A percentile compares a stretch with the other conserved stretches of the same genome.
Conservation (phyloP, 345 rosid species). For the Eucalyptus sp. region DNA sequence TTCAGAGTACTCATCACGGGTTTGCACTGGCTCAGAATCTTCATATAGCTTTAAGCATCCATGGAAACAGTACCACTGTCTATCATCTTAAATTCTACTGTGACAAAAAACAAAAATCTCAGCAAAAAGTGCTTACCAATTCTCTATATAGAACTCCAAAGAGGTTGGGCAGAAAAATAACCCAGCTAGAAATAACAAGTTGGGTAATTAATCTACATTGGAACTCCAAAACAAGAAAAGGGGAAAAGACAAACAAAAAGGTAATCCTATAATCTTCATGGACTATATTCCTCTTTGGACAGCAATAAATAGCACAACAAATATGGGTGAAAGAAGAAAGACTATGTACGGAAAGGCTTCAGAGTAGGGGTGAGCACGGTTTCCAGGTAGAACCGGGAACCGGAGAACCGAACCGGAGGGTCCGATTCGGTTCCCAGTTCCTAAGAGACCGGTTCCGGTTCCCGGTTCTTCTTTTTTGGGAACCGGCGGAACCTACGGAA, state of each 20-base stretch:
- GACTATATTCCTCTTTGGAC: conserved; percentile 25
- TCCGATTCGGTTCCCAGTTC: too few species aligned
- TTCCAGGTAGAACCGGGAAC: too few species aligned
- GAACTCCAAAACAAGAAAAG: background rate
- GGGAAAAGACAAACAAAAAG: background rate
- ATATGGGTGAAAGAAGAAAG: conserved; percentile 64
- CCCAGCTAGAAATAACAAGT: background rate
- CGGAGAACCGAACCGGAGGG: too few species aligned
- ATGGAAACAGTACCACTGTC: background rate
- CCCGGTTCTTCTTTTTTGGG: too few species aligned
- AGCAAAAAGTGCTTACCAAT: background rate
- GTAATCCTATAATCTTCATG: background rate
- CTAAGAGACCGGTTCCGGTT: too few species aligned
- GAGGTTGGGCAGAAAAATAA: background rate
- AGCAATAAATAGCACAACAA: conserved; percentile 40
- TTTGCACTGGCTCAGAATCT: background rate
- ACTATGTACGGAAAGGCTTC: conserved; percentile 54
- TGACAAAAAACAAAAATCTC: background rate
- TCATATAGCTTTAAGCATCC: background rate
- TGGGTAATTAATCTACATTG: background rate
- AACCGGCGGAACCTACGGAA: too few species aligned
- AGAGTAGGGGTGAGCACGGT: background rate
- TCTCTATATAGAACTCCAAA: background rate
- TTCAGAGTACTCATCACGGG: background rate
- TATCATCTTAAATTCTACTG: background rate